These are phyloP conservation scores for Golubevia sp. DNA, from an alignment of 1,284 basidiomycete species.

Conservation along the genomic window DNA sequence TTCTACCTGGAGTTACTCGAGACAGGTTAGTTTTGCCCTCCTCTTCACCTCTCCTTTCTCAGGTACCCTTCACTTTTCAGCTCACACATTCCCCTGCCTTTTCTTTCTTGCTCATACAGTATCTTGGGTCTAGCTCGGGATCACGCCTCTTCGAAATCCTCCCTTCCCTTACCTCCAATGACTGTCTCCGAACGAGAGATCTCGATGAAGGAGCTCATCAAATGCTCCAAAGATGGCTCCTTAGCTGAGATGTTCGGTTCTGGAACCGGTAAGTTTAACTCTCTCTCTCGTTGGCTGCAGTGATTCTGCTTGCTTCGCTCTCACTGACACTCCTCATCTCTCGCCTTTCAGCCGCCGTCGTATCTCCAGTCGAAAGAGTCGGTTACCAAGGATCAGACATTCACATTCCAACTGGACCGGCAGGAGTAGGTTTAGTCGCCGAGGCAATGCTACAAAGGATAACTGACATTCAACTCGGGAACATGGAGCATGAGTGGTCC, in stretches of 20 bases:
- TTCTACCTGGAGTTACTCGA: conserved; percentile 93
- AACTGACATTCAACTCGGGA: conserved; percentile 85
- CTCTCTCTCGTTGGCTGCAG: too few relatives aligned
- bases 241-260: conserved; percentile 91
- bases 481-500: conserved; percentile 79
- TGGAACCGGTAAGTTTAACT: conserved; percentile 71
- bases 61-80: not conserved
- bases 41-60: conserved; percentile 4
- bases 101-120: too few relatives aligned
- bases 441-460: conserved; percentile 81
- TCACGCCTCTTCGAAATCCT: conserved; percentile 71
- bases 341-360: conserved; percentile 56
- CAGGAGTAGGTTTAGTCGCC: conserved; percentile 85
- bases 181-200: conserved; percentile 81
- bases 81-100: not conserved
- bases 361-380: conserved; percentile 52
- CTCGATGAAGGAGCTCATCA: conserved; percentile 84
- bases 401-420: conserved; percentile 79
- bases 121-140: conserved; percentile 80
- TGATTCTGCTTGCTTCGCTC: too few relatives aligned
- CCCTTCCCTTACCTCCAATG: conserved; percentile 71
- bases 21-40: conserved; percentile 68
- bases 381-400: conserved; percentile 87
- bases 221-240: conserved; percentile 72
- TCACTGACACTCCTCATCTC: too few relatives aligned